These are phyloP conservation scores for Venturia asperata DNA, from an alignment of 2,329 filamentous ascomycete genomes.

Conservation along the genomic window DNA sequence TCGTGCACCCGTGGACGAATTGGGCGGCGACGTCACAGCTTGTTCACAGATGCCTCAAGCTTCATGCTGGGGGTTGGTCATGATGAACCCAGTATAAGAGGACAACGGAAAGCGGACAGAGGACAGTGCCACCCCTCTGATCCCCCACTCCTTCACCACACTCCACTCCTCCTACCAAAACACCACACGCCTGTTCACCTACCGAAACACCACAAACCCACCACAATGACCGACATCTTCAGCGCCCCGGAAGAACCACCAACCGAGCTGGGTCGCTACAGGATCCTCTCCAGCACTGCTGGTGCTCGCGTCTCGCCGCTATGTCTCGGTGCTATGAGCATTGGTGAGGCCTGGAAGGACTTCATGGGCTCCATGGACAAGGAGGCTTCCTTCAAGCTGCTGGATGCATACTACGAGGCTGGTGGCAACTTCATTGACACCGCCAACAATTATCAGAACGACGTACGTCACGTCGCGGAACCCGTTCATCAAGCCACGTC, in stretches of 20 bases:
- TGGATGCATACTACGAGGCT: constrained; percentile 58
- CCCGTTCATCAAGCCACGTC: constrained; percentile 19
- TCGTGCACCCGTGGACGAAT: not conserved
- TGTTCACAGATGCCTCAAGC: not conserved
- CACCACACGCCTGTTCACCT: not conserved
- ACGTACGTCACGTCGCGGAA: constrained; percentile 31
- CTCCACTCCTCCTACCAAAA: not conserved
- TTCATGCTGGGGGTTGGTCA: not conserved
- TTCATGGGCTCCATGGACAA: constrained; percentile 51
- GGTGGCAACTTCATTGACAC: constrained; percentile 72
- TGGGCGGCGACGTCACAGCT: not conserved
- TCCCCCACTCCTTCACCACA: not conserved
- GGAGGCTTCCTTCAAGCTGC: constrained; percentile 53
- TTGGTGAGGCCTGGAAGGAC: constrained; percentile 51
- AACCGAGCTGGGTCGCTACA: constrained; percentile 30
- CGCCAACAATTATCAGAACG: constrained; percentile 24
- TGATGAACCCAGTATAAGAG: not conserved
- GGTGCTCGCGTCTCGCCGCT: constrained; percentile 41
- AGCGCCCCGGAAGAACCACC: not conserved
- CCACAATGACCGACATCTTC: not conserved
- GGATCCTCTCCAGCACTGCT: constrained; percentile 46
- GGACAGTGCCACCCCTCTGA: no score
- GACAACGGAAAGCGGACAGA: no score
- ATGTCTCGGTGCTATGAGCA: constrained; percentile 56
- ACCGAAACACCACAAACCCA: not conserved